These are phyloP conservation scores for Aspergillus panamensis DNA, from an alignment of 495 filamentous ascomycete species.

Conservation along the genomic window DNA sequence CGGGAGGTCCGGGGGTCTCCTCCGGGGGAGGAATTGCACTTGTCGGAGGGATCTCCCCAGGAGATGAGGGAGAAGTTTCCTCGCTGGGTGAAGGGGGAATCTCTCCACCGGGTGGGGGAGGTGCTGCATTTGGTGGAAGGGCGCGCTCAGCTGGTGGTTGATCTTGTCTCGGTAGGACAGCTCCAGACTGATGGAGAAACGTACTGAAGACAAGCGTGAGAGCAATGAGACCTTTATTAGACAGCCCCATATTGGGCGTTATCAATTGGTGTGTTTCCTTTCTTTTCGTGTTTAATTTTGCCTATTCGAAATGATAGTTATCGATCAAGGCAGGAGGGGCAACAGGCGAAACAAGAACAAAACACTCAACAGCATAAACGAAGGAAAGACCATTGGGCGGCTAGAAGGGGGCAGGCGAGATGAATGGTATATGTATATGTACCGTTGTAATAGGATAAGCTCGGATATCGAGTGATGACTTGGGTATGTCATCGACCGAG, in stretches of 20 bases:
- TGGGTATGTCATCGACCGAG: conserved; percentile 2
- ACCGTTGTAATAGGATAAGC: not conserved
- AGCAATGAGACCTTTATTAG: conserved; percentile 1
- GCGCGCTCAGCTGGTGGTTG: not conserved
- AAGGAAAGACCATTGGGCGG: not conserved
- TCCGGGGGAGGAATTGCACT: not conserved
- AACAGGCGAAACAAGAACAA: not conserved
- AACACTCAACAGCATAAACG: not conserved
- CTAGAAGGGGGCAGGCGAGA: not conserved
- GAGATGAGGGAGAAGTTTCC: not conserved
- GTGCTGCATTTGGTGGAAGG: not conserved
- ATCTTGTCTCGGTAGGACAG: conserved; percentile 3
- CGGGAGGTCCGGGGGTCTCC: not conserved
- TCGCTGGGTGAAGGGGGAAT: not conserved
- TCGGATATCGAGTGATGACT: not conserved
- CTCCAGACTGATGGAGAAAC: conserved; percentile 8
- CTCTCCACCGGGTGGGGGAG: not conserved
- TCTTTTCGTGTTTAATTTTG: not conserved
- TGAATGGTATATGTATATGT: conserved; percentile 4
- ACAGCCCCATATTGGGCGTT: conserved; percentile 7
- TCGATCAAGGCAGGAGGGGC: too few species aligned
- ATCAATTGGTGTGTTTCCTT: not conserved
- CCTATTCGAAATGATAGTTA: not conserved
- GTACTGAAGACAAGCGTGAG: conserved; percentile 5
- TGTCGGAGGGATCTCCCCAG: not conserved